These are phyloP conservation scores for Acer saccharum DNA, from an alignment of 345 rosid genomes.

Conservation along the genomic window DNA sequence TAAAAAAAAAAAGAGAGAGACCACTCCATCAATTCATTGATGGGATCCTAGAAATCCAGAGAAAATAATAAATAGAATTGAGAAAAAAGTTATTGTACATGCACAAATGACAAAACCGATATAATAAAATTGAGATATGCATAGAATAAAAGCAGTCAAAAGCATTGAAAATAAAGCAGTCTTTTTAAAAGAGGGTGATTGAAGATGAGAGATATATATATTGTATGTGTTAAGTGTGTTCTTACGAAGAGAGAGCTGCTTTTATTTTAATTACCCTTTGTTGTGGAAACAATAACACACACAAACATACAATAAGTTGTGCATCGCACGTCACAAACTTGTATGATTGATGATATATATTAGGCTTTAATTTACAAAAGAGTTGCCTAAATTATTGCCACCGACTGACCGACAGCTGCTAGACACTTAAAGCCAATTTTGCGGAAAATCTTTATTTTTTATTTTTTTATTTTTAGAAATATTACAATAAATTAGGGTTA, in stretches of 20 bases:
- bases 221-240: neutral
- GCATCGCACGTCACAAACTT: neutral
- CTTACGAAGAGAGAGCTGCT: neutral
- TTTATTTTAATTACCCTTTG: neutral
- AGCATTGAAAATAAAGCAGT: neutral
- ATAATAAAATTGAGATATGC: neutral
- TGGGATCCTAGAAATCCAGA: neutral
- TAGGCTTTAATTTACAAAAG: neutral
- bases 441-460: no score
- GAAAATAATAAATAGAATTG: neutral
- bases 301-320: neutral
- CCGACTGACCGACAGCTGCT: no score
- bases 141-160: constrained; percentile 15
- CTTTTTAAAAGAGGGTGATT: neutral
- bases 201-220: neutral
- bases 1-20: no score
- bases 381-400: neutral
- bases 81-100: neutral
- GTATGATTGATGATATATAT: neutral
- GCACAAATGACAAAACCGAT: neutral
- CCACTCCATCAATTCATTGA: neutral
- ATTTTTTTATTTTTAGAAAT: no score
- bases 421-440: no score
- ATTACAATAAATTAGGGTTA: no score
- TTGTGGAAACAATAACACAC: constrained; percentile 2